Percentiles rank a stretch among this genome's conserved stretches.
Conservation (phyloP, 2,329 filamentous ascomycete species). For the Fusarium phyllophilum region DNA sequence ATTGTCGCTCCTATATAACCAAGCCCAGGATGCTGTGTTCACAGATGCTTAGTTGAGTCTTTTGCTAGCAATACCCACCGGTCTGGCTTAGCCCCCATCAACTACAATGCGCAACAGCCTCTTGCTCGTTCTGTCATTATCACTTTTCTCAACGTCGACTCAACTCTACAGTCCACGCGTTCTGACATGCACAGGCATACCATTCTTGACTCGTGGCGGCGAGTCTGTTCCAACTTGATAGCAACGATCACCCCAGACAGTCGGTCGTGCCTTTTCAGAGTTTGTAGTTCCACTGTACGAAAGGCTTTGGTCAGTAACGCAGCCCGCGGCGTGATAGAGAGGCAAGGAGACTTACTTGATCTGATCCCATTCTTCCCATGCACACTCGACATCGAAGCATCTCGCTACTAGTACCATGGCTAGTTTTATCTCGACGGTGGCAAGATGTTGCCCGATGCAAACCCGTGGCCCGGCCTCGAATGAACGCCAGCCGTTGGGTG, state of each 20-base stretch:
- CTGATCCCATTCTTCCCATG: constrained; percentile 35
- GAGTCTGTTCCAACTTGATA: constrained; percentile 53
- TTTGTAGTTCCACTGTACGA: neutral
- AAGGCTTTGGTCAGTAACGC: neutral
- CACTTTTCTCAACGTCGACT: neutral
- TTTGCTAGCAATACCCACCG: neutral
- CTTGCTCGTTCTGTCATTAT: neutral
- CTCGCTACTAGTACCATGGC: constrained; percentile 16
- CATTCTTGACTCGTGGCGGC: constrained; percentile 49
- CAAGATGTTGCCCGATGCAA: constrained; percentile 67
- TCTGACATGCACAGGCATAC: constrained; percentile 51
- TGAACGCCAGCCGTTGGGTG: constrained; percentile 58
- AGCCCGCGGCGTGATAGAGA: neutral
- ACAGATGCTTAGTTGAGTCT: neutral
- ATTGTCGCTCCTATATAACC: neutral
- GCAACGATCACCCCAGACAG: constrained; percentile 31
- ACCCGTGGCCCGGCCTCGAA: constrained; percentile 65
- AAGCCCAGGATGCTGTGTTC: neutral
- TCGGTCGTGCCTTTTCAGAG: constrained; percentile 44
- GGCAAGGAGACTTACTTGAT: neutral
- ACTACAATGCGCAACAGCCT: neutral
- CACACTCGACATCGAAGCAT: constrained; percentile 31
- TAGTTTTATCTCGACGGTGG: constrained; percentile 52
- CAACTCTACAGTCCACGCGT: neutral
- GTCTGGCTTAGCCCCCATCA: no score